Conservation (phyloP, 1,284 basidiomycete species). For the Pisolithus thermaeus region DNA sequence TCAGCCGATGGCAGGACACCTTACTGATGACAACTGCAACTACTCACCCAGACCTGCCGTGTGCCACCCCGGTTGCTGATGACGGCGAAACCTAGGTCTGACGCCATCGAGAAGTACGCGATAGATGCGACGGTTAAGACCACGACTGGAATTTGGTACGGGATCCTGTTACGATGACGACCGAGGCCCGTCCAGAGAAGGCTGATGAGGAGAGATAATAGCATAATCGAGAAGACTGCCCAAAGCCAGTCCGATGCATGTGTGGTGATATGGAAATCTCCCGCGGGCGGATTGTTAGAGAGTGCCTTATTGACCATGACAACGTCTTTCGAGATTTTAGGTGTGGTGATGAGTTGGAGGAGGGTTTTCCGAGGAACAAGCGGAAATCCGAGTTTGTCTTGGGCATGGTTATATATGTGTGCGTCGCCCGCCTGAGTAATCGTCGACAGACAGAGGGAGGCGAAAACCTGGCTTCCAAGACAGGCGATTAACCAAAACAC, state of each 20-base stretch:
- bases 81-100: conserved; percentile 51
- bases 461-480: no score
- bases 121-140: conserved; percentile 40
- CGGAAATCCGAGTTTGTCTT: no score
- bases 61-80: conserved; percentile 33
- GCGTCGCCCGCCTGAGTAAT: no score
- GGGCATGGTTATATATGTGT: no score
- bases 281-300: conserved; percentile 33
- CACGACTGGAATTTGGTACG: conserved; percentile 44
- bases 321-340: not conserved
- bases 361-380: no score
- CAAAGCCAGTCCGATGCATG: conserved; percentile 49
- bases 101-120: conserved; percentile 54
- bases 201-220: conserved; percentile 33
- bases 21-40: not conserved
- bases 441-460: no score
- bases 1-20: not conserved
- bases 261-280: conserved; percentile 34
- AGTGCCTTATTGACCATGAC: conserved; percentile 18
- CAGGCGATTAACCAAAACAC: no score
- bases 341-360: conserved; percentile 4
- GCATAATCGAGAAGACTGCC: conserved; percentile 49
- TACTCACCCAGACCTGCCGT: conserved; percentile 50
- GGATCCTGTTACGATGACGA: conserved; percentile 37
- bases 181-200: conserved; percentile 35